These are phyloP conservation scores for Coemansia interrupta DNA, from an alignment of 192 early-diverging fungal species.

Conservation along the genomic window DNA sequence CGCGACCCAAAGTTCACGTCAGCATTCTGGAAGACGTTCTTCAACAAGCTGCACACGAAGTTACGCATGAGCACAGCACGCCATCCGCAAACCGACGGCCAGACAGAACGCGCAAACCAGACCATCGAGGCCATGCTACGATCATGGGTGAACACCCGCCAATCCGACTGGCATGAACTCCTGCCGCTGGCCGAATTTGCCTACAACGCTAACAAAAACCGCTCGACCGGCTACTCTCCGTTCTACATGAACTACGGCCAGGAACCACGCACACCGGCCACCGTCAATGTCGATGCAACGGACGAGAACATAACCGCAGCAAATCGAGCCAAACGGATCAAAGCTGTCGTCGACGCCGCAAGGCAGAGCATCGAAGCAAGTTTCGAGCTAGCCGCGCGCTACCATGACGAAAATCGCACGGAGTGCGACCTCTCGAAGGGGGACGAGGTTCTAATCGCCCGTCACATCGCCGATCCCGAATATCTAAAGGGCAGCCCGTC, in stretches of 20 bases:
- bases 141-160: conserved; percentile 23
- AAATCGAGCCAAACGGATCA: background rate
- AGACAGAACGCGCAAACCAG: background rate
- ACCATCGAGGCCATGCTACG: conserved; percentile 27
- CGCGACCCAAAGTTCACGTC: background rate
- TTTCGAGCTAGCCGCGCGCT: background rate
- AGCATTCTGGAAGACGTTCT: background rate
- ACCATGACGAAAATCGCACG: background rate
- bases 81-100: conserved; percentile 6
- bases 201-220: conserved; percentile 43
- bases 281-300: background rate
- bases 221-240: conserved; percentile 1
- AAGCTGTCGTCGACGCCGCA: background rate
- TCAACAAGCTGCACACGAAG: background rate
- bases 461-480: background rate
- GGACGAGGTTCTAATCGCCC: background rate
- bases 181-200: conserved; percentile 49
- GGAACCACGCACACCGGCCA: conserved; percentile 1
- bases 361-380: background rate
- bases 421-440: background rate
- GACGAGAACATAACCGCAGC: background rate
- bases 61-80: background rate
- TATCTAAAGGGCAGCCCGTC: background rate
- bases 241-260: conserved; percentile 18
- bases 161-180: conserved; percentile 46